Evolutionary conservation across 768 basidiomycete species (phyloP).

Genomic region (Pleurotus giganteus): DNA sequence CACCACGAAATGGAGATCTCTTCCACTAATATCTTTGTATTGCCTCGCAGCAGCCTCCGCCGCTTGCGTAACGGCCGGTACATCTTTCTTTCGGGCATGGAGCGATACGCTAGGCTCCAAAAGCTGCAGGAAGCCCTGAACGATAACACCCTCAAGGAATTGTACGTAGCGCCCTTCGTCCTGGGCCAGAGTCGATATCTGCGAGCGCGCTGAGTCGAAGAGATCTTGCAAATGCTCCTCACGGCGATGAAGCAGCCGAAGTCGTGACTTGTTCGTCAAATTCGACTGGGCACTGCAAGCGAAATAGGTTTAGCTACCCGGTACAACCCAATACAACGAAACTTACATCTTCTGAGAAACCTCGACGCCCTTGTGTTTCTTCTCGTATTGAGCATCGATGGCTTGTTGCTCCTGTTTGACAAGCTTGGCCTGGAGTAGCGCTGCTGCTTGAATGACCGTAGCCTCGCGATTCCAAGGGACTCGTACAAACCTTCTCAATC

Average conservation of each 20-base stretch:
- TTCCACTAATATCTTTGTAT: conserved; percentile 81
- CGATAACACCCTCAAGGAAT: conserved; percentile 80
- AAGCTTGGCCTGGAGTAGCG: conserved; percentile 74
- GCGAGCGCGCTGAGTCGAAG: conserved; percentile 68
- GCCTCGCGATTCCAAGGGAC: too few relatives aligned
- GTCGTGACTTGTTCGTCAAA: conserved; percentile 92
- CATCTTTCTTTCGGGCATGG: conserved; percentile 66
- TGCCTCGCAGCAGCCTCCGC: conserved; percentile 57
- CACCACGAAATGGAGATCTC: conserved; percentile 55
- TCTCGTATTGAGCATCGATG: conserved; percentile 93
- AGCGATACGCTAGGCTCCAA: conserved; percentile 74
- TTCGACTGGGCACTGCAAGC: conserved; percentile 83
- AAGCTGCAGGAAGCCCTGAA: conserved; percentile 83
- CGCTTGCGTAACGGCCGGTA: conserved; percentile 58
- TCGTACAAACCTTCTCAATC: conserved; percentile 90
- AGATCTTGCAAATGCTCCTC: conserved; percentile 92
- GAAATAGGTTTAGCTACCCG: neutral
- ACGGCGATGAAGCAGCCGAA: conserved; percentile 84
- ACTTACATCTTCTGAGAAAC: conserved; percentile 95
- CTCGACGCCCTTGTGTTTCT: conserved; percentile 93
- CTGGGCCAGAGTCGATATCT: conserved; percentile 59
- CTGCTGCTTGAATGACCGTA: neutral
- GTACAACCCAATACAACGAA: neutral
- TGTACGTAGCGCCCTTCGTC: conserved; percentile 72
- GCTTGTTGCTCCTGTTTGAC: conserved; percentile 95